Evolutionary conservation across 148 eudicot genomes (phyloP).

Genomic region (Rhododendron vialii): DNA sequence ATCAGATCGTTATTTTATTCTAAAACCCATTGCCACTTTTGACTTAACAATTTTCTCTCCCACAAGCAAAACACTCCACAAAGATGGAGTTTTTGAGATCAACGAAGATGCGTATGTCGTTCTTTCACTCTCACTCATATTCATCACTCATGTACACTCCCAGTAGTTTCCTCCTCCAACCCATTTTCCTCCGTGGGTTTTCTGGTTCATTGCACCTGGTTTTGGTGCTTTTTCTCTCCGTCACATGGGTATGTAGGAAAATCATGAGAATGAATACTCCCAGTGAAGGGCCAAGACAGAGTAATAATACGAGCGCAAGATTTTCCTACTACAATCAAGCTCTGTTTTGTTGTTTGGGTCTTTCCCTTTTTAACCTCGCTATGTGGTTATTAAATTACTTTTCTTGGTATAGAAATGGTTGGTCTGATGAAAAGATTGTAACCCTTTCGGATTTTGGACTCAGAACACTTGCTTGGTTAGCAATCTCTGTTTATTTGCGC

Average conservation of each 20-base stretch:
- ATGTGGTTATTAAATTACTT: slow-evolving; percentile 36
- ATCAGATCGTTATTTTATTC: too few relatives aligned
- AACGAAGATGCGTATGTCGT: not conserved
- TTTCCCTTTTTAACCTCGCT: slow-evolving; percentile 37
- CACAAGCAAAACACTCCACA: not conserved
- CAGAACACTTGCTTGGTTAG: slow-evolving; percentile 38
- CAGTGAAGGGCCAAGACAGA: slow-evolving; percentile 22
- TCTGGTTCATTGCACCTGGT: slow-evolving; percentile 12
- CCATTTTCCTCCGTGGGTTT: slow-evolving; percentile 3
- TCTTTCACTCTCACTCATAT: not conserved
- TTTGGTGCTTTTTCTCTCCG: not conserved
- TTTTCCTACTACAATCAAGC: slow-evolving; percentile 26
- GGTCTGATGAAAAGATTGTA: slow-evolving; percentile 40
- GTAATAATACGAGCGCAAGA: not conserved
- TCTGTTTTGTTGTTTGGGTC: slow-evolving; percentile 30
- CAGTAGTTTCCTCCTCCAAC: slow-evolving; percentile 3
- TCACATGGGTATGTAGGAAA: slow-evolving; percentile 7
- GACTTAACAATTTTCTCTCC: not conserved
- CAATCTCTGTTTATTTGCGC: slow-evolving; percentile 37
- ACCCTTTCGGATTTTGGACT: slow-evolving; percentile 40
- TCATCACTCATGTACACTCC: not conserved
- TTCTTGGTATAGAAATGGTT: slow-evolving; percentile 50
- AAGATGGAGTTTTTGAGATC: not conserved
- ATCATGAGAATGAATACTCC: not conserved
- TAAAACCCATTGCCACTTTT: too few relatives aligned